Percentiles rank a stretch among this genome's conserved stretches.
phyloP scores from a whole-genome alignment of 352 stramenopile genomes.

The Globisporangium orthogonon region DNA sequence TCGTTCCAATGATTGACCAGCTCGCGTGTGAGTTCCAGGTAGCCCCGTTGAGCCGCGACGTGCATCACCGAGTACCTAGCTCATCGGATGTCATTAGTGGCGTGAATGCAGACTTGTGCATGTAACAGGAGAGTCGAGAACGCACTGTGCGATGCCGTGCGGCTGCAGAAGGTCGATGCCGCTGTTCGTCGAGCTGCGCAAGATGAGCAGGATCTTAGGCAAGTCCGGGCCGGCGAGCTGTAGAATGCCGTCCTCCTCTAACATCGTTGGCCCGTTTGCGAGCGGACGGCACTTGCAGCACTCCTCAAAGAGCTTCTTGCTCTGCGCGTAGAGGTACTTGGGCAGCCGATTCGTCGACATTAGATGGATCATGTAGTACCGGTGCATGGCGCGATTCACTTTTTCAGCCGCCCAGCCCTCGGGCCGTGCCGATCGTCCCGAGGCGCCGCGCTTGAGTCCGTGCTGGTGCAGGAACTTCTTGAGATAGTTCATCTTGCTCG shows the following conservation, averaged over 20 bases:
- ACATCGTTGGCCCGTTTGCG: constrained; percentile 38
- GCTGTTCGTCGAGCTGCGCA: constrained; percentile 47
- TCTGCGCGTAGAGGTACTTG: constrained; percentile 45
- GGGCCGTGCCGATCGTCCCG: constrained; percentile 17
- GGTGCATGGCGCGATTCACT: constrained; percentile 51
- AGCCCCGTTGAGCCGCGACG: constrained; percentile 62
- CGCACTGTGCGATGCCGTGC: constrained; percentile 55
- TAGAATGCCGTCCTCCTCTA: constrained; percentile 42
- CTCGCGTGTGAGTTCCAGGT: constrained; percentile 50
- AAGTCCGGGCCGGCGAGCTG: constrained; percentile 63
- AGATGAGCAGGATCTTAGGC: constrained; percentile 49
- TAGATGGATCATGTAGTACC: constrained; percentile 44
- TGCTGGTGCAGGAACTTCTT: constrained; percentile 35
- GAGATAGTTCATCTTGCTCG: constrained; percentile 19
- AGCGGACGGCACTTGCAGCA: constrained; percentile 63
- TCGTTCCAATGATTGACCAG: constrained; percentile 53
- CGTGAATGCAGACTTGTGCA: neutral
- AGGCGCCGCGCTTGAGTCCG: constrained; percentile 15
- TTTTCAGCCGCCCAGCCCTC: constrained; percentile 52
- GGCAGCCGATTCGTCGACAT: constrained; percentile 31
- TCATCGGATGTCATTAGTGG: neutral
- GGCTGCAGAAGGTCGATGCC: constrained; percentile 58
- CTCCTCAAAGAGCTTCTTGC: constrained; percentile 71
- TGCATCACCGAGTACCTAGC: constrained; percentile 48
- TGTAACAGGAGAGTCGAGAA: neutral